Base-by-base conservation (phyloP, 768 basidiomycete genomes). In the Suillus hirtellus region DNA sequence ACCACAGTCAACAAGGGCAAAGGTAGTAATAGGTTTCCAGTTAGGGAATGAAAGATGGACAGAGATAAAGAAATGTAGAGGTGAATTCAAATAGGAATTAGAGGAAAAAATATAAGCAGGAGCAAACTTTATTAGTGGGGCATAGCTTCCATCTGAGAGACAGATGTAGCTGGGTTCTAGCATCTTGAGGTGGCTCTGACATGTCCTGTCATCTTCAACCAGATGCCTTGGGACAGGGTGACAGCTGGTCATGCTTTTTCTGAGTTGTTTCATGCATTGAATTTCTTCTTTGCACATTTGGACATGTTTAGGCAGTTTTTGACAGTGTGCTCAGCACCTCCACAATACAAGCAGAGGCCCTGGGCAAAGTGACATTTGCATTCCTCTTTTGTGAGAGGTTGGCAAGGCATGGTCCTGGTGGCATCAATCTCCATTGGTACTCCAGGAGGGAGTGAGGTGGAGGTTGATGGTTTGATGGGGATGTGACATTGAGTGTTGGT, bases 1-100 rank as follows among this genome's bases (percentile, higher is more conserved):
- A 35, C 79, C 77, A 59, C 60, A 76, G 64, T 81, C 77, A 59
- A 81, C 60, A 27, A 81, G 70, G 31, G 76, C 77, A 62, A 69
- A 76, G 6, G 75, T 80, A 10, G 64, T 38, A 58, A 63, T 59
- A 58, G 50, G 43, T 52, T 68, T 46, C 50, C 31, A 43, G 61
- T 63, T 59, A 59, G 44, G 60, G 12, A 47, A 60, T 38, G 59
- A 65, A 54, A 46, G 44, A 4, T 10, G 3, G 5, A 46, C 44
- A 3, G 44, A 46, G 9, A 46, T 46, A 4, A 46, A 46, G 44
- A 46, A 46, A 9, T 46, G 44, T 4, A 46, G 12, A 10, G 44
- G 44, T 2, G 4, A 46, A 1, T 46, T 46, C 10, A 21, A 46
- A n/a, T 46, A 46, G 1, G 44, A 46, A 4, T 46, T 46, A 9